These are phyloP conservation scores for Urostyla sp. DNA, from an alignment of 73 alveolate species.

Conservation along the genomic window DNA sequence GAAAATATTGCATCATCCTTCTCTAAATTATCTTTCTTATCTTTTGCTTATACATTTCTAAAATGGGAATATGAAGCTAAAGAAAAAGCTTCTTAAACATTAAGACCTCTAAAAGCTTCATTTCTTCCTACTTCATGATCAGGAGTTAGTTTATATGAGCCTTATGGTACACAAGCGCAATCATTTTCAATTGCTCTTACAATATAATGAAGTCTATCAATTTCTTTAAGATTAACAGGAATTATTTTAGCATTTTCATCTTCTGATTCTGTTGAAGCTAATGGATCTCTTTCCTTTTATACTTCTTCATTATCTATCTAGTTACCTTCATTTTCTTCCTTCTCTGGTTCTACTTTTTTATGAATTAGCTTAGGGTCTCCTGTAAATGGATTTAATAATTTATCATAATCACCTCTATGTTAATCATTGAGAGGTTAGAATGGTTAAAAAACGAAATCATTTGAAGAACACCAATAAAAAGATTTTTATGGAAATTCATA, in stretches of 20 bases:
- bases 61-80: conserved; percentile 79
- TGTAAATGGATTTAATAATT: conserved; percentile 63
- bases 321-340: conserved; percentile 60
- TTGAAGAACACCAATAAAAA: conserved; percentile 77
- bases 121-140: conserved; percentile 87
- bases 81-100: conserved; percentile 65
- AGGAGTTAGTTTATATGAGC: conserved; percentile 78
- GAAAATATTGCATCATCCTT: conserved; percentile 90
- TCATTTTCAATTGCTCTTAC: conserved; percentile 87
- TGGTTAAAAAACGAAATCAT: conserved; percentile 72
- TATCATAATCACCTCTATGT: conserved; percentile 79
- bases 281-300: conserved; percentile 71
- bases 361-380: conserved; percentile 72
- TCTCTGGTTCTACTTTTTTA: conserved; percentile 70
- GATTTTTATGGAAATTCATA: conserved; percentile 86
- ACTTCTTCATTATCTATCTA: conserved; percentile 47
- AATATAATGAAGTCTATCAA: conserved; percentile 64
- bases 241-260: conserved; percentile 85
- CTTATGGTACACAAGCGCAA: conserved; percentile 81
- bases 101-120: conserved; percentile 87
- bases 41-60: conserved; percentile 81
- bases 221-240: conserved; percentile 86
- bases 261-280: conserved; percentile 76
- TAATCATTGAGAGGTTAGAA: conserved; percentile 81
- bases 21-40: conserved; percentile 77